Evolutionary conservation across 2,329 filamentous ascomycete species (phyloP), one percentile per base, ranked within the genome.

Genomic region (Cordyceps fumosorosea): DNA sequence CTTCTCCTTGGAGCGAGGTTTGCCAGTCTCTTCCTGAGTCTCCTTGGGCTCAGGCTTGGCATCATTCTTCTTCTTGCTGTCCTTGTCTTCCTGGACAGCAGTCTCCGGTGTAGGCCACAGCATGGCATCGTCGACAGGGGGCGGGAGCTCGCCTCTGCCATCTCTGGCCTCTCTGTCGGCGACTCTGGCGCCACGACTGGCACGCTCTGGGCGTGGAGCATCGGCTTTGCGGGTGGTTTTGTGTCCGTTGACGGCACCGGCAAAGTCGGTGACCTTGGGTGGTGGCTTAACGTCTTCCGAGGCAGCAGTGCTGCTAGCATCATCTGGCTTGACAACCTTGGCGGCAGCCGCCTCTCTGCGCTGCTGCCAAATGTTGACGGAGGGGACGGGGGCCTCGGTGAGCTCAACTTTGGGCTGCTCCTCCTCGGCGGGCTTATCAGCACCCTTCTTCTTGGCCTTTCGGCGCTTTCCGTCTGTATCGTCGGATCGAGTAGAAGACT

Each of bases 91-190:
- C 66, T 81, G 78, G 52, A 75, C 75, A 56, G 88, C 86, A 58
- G 88, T 85, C 68, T 96, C 91, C 0, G 92, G 92, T 3, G 93
- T 98, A 18, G 95, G 95, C 95, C 95, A 99, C 22, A 87, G 87
- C 59, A 85, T 79, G 56, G 90, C 82, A 73, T 98, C 93, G 63
- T 84, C 86, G 53, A 91, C 88, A 2, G 90, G 82, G 29, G 90
- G 90, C 5, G 79, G 71, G 2, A 75, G 65, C 26, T 75, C 76
- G 16, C 69, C 60, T 65, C 72, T 75, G 63, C 56, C 63, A 50
- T 74, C 69, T 53, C 65, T 66, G 14, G 66, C 73, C 14, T 78
- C 78, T 65, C 77, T 82, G 22, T 82, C 81, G 3, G 71, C 68
- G 20, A 70, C 65, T 63, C 81, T 78, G 61, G 75, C 75, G 10